Percentiles rank a stretch among this genome's conserved stretches.
These are phyloP conservation scores for Larix kaempferi DNA, from an alignment of 75 land plant species.

Conservation along the genomic window DNA sequence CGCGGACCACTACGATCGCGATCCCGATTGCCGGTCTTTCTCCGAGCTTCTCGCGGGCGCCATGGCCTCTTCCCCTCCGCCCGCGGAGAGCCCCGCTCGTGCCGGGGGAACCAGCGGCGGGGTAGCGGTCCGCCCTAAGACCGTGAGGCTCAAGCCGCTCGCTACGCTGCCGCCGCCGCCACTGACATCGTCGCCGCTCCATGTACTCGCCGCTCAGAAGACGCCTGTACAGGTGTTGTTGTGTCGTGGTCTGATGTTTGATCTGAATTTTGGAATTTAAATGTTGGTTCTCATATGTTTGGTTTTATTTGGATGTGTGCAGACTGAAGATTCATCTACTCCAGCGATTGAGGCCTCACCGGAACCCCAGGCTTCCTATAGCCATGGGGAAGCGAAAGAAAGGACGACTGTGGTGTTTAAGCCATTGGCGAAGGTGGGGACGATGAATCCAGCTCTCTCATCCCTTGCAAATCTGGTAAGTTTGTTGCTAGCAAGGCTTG, in stretches of 20 bases:
- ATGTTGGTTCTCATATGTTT: not conserved
- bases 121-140: not conserved
- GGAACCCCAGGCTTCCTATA: not conserved
- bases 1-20: conserved; percentile 15
- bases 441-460: conserved; percentile 33
- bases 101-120: not conserved
- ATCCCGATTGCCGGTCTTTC: conserved; percentile 32
- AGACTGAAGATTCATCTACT: not conserved
- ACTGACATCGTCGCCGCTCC: not conserved
- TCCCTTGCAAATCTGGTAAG: conserved; percentile 50
- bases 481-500: not conserved
- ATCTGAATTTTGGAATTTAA: not conserved
- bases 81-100: not conserved
- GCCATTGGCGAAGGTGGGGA: conserved; percentile 45
- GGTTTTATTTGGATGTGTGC: not conserved
- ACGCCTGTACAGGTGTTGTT: conserved; percentile 9
- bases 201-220: not conserved
- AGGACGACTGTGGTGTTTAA: conserved; percentile 38
- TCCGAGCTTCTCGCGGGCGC: conserved; percentile 73
- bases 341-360: too few species aligned
- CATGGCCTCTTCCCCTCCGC: conserved; percentile 42
- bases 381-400: conserved; percentile 1
- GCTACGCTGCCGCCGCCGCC: conserved; percentile 1
- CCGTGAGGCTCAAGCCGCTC: conserved; percentile 9
- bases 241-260: not conserved